Evolutionary conservation across 768 basidiomycete species (phyloP).

Genomic region (Clitopilus passeckerianus): DNA sequence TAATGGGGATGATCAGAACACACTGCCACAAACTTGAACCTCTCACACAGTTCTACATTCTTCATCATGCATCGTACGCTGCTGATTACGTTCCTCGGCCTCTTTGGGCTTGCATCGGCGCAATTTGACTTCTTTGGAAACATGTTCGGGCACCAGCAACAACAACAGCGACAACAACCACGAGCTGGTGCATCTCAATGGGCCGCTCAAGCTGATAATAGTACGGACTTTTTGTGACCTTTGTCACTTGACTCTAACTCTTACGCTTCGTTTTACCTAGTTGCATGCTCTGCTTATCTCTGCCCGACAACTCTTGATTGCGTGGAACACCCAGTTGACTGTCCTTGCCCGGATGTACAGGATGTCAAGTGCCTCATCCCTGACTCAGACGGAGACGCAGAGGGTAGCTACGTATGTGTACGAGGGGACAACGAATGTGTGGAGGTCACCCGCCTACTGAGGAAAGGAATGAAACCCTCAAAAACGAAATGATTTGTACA

Average conservation of each 20-base stretch:
- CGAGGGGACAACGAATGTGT: slow-evolving; percentile 61
- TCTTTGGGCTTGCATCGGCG: slow-evolving; percentile 38
- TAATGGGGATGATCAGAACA: background rate
- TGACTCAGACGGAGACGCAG: slow-evolving; percentile 42
- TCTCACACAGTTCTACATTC: slow-evolving; percentile 23
- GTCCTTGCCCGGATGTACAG: slow-evolving; percentile 73
- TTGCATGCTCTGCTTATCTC: slow-evolving; percentile 68
- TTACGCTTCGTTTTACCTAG: slow-evolving; percentile 27
- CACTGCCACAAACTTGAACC: slow-evolving; percentile 15
- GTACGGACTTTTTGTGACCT: slow-evolving; percentile 38
- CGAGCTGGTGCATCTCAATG: slow-evolving; percentile 56
- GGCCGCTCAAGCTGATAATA: slow-evolving; percentile 58
- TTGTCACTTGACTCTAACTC: background rate
- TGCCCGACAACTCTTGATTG: slow-evolving; percentile 75
- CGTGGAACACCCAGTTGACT: slow-evolving; percentile 55
- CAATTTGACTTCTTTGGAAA: slow-evolving; percentile 80
- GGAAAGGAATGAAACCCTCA: slow-evolving; percentile 24
- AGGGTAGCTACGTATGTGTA: slow-evolving; percentile 65
- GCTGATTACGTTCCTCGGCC: slow-evolving; percentile 24
- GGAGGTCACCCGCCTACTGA: slow-evolving; percentile 53
- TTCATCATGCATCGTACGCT: slow-evolving; percentile 12
- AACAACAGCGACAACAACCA: slow-evolving; percentile 56
- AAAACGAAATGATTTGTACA: slow-evolving; percentile 14
- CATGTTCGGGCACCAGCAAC: slow-evolving; percentile 64
- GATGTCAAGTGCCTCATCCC: slow-evolving; percentile 77